Conservation (phyloP, 345 rosid species). For the Litchi chinensis region DNA sequence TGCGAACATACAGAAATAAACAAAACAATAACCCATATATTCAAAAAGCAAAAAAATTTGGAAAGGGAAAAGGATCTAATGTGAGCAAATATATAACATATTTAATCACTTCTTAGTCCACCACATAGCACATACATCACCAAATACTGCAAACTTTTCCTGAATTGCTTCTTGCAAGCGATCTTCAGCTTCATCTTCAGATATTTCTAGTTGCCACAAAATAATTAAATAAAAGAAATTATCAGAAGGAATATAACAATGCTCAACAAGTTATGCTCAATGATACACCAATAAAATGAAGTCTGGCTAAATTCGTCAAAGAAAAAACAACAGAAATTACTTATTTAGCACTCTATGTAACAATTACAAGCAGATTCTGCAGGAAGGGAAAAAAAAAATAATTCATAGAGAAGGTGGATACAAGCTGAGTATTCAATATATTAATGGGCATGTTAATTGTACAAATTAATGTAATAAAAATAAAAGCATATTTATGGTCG, state of each 20-base stretch:
- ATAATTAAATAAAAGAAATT: constrained; percentile 16
- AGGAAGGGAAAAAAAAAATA: neutral
- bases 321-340: neutral
- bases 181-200: constrained; percentile 98
- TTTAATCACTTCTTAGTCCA: constrained; percentile 21
- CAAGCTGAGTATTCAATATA: neutral
- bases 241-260: constrained; percentile 20
- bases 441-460: neutral
- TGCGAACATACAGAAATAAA: neutral
- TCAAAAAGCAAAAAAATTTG: neutral
- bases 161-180: constrained; percentile 92
- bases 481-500: neutral
- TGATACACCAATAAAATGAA: neutral
- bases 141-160: constrained; percentile 94
- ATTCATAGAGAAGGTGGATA: neutral
- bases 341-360: neutral
- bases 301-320: neutral
- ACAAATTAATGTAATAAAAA: neutral
- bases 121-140: constrained; percentile 67
- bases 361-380: neutral
- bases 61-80: neutral
- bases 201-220: constrained; percentile 67
- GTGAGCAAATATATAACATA: neutral
- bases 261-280: constrained; percentile 2
- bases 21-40: neutral